A percentile compares a stretch with the other conserved stretches of the same genome.
These are phyloP conservation scores for Arctostaphylos glauca DNA, from an alignment of 148 eudicot species.

Conservation along the genomic window DNA sequence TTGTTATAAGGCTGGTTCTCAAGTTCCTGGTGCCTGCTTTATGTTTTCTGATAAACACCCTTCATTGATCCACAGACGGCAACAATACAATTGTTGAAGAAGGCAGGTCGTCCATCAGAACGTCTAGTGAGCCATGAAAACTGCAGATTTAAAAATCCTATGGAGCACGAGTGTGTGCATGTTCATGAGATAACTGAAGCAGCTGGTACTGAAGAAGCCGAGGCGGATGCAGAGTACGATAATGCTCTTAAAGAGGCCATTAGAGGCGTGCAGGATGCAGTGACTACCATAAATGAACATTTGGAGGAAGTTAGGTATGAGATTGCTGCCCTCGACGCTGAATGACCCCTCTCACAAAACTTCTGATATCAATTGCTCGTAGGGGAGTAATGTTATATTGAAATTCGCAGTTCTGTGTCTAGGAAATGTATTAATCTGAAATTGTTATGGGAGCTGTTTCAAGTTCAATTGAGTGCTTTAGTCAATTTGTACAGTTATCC, in stretches of 20 bases:
- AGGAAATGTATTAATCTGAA: background rate
- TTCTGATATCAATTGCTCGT: background rate
- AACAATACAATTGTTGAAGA: slow-evolving; percentile 85
- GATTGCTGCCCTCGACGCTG: slow-evolving; percentile 68
- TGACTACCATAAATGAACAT: slow-evolving; percentile 71
- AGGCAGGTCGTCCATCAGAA: slow-evolving; percentile 95
- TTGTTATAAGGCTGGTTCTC: background rate
- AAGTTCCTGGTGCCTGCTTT: background rate
- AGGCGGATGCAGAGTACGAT: slow-evolving; percentile 93
- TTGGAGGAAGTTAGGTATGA: slow-evolving; percentile 70
- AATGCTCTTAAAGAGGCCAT: slow-evolving; percentile 83
- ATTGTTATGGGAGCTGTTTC: background rate
- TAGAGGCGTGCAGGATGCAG: slow-evolving; percentile 83
- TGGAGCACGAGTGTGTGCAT: slow-evolving; percentile 82
- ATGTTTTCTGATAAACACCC: background rate
- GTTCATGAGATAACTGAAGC: slow-evolving; percentile 88
- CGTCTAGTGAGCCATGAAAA: slow-evolving; percentile 79
- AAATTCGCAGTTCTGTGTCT: background rate
- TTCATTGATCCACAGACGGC: slow-evolving; percentile 54
- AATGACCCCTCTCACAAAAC: slow-evolving; percentile 10
- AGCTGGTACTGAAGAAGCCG: slow-evolving; percentile 96
- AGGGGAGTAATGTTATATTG: background rate
- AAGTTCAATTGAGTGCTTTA: background rate
- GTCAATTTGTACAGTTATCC: background rate
- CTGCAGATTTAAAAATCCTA: slow-evolving; percentile 61